Evolutionary conservation across 257 asterid genomes (phyloP).

Genomic region (Capsicum baccatum): DNA sequence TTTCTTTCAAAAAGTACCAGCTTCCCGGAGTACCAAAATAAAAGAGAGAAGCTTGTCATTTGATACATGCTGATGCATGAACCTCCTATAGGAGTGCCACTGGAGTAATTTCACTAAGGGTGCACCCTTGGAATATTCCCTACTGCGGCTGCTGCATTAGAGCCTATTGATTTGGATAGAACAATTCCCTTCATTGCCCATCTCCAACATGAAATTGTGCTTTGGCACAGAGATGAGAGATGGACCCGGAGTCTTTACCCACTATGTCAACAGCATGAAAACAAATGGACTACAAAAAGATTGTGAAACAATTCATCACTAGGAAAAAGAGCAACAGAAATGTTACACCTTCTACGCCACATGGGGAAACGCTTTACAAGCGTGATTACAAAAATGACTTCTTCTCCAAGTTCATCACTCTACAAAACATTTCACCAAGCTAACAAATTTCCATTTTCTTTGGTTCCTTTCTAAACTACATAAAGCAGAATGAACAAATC

Average conservation of each 20-base stretch:
- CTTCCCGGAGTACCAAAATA: not conserved
- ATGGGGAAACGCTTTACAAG: not conserved
- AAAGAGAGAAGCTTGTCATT: conserved; percentile 2
- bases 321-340: not conserved
- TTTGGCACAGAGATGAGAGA: not conserved
- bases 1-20: conserved; percentile 11
- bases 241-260: not conserved
- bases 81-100: not conserved
- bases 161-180: not conserved
- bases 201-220: not conserved
- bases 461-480: not conserved
- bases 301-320: not conserved
- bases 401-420: not conserved
- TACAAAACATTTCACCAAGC: not conserved
- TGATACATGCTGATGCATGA: not conserved
- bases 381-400: not conserved
- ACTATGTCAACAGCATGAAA: not conserved
- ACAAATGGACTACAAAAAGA: not conserved
- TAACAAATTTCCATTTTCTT: not conserved
- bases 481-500: not conserved
- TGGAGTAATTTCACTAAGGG: not conserved
- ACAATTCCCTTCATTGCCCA: not conserved
- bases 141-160: not conserved
- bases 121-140: not conserved
- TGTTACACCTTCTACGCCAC: not conserved